Base-by-base conservation (phyloP, 495 filamentous ascomycete species). In the Penicillium herquei region DNA sequence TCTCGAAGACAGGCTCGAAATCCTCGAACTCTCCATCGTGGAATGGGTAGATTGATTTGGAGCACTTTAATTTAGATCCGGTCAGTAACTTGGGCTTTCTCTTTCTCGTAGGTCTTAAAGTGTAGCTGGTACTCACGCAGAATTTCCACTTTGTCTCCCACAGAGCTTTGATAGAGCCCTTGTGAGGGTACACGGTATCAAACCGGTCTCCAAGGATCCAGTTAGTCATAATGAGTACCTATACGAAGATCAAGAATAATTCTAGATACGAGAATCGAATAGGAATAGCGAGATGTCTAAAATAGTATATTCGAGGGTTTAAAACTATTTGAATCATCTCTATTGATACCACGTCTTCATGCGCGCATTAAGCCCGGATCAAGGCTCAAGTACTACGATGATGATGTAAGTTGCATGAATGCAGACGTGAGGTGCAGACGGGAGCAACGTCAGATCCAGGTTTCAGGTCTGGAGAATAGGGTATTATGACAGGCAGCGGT, bases 101-200 rank as follows among this genome's bases (percentile, higher is more conserved):
- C 8, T 5, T 7, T 21, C 9, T 43, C 10, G 17, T 10, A 17
- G 11, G 1, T 31, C n/a, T 31, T 33, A 12, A 39, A 39, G 18
- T 3, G 44, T 3, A 33, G 43, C 11, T 3, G 31, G n/a, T 30
- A 64, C 79, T 33, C 73, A 88, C 87, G 4, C 83, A 84, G 54
- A 83, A 78, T 70, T 85, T 84, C 89, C 88, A 93, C 69, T 90
- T 90, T 4, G 84, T 85, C 71, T 91, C 87, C 89, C 89, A 93
- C 40, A 93, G 72, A 34, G 83, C 81, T 67, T 84, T 75, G 64
- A 89, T 86, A 17, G 82, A 84, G n/a, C 85, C 78, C 60, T 92
- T 86, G 67, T 92, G 89, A 44, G 69, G 60, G 62, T 73, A 74
- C 49, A 70, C 66, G 8, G 70, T 65, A 51, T 71, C 55, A 49